Percentiles rank a stretch among this genome's conserved stretches.
These are phyloP conservation scores for Solidago caesia DNA, from an alignment of 129 eudicot genomes.

Conservation along the genomic window DNA sequence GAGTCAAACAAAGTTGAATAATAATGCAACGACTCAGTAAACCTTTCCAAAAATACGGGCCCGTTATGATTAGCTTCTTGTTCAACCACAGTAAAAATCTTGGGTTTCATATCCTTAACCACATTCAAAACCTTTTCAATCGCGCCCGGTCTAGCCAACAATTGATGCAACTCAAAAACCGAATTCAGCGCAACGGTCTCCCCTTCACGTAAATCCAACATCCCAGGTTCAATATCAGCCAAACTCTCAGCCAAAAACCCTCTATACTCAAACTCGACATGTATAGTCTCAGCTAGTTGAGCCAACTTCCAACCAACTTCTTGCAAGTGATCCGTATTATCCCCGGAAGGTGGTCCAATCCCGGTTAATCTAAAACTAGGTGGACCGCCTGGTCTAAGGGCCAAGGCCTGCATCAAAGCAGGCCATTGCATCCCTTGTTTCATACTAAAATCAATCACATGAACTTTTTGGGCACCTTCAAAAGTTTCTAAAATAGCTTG, in stretches of 20 bases:
- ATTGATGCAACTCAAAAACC: slow-evolving; percentile 65
- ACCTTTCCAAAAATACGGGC: slow-evolving; percentile 63
- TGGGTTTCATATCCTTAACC: slow-evolving; percentile 55
- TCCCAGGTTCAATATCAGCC: slow-evolving; percentile 59
- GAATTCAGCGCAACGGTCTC: slow-evolving; percentile 76
- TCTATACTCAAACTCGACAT: slow-evolving; percentile 59
- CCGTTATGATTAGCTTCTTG: slow-evolving; percentile 80
- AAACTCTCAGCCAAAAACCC: slow-evolving; percentile 56
- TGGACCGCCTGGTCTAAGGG: slow-evolving; percentile 69
- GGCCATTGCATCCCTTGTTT: slow-evolving; percentile 97
- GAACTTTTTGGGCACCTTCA: slow-evolving; percentile 48
- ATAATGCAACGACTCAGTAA: slow-evolving; percentile 71
- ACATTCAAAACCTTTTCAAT: slow-evolving; percentile 53
- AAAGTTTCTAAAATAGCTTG: slow-evolving; percentile 88
- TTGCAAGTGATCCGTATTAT: slow-evolving; percentile 59
- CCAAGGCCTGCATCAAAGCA: slow-evolving; percentile 76
- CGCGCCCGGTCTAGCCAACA: slow-evolving; percentile 53
- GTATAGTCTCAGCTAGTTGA: slow-evolving; percentile 60
- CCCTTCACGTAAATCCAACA: slow-evolving; percentile 55
- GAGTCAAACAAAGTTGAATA: slow-evolving; percentile 80
- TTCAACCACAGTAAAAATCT: slow-evolving; percentile 65
- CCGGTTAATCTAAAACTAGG: slow-evolving; percentile 76
- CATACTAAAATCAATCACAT: slow-evolving; percentile 84
- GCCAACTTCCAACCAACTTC: slow-evolving; percentile 80
- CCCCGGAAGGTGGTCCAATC: slow-evolving; percentile 61